Percentiles rank a stretch among this genome's conserved stretches.
phyloP scores from a whole-genome alignment of 108 stramenopile species.

The Nitzschia sp. region DNA sequence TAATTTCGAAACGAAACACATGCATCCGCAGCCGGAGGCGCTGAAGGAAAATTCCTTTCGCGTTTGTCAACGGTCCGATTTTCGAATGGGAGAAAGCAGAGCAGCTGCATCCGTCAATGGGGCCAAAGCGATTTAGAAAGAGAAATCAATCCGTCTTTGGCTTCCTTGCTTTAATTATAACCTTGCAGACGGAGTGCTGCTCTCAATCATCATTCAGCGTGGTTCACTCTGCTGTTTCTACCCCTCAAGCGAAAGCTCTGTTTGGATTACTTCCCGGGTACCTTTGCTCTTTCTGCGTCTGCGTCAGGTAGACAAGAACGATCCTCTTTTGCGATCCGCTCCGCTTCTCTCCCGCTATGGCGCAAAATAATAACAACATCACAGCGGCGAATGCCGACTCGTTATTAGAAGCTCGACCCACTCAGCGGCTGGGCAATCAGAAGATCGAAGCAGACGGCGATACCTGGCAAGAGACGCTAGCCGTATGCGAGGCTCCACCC shows the following conservation, averaged over 20 bases:
- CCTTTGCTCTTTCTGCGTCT: not conserved
- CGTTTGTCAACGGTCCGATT: too few species aligned
- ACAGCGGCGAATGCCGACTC: slow-evolving; percentile 13
- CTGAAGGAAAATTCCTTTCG: too few species aligned
- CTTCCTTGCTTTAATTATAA: too few species aligned
- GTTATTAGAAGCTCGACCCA: slow-evolving; percentile 57
- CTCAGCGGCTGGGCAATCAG: slow-evolving; percentile 46
- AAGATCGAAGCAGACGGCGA: slow-evolving; percentile 62
- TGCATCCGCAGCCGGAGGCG: too few species aligned
- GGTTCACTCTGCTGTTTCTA: not conserved
- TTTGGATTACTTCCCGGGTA: not conserved
- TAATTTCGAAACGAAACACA: too few species aligned
- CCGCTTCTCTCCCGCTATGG: not conserved
- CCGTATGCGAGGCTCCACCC: slow-evolving; percentile 50
- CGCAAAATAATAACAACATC: not conserved
- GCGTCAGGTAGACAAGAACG: not conserved
- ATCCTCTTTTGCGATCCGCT: not conserved
- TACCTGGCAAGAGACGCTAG: slow-evolving; percentile 76
- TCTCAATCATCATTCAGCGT: not conserved
- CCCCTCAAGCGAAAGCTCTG: not conserved
- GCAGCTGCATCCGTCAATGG: too few species aligned
- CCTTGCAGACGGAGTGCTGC: not conserved
- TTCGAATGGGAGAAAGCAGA: too few species aligned
- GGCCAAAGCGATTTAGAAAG: too few species aligned
- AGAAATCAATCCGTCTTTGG: too few species aligned